These are phyloP conservation scores for Podospora conica DNA, from an alignment of 495 filamentous ascomycete genomes.

Conservation along the genomic window DNA sequence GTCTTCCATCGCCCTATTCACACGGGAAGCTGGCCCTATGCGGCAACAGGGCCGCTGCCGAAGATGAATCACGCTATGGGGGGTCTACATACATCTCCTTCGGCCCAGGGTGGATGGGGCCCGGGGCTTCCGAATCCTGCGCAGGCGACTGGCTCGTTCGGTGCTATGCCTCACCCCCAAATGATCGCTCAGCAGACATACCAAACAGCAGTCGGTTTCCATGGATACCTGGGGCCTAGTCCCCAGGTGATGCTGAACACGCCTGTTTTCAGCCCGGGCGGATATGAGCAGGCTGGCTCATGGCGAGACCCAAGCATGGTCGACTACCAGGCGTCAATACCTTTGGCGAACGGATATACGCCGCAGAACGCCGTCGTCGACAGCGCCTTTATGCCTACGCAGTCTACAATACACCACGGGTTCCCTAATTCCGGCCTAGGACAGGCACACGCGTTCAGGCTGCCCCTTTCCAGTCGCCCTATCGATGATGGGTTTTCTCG, in stretches of 20 bases:
- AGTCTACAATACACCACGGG: slow-evolving; percentile 21
- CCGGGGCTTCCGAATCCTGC: slow-evolving; percentile 5
- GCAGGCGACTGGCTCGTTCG: slow-evolving; percentile 13
- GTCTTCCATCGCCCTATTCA: slow-evolving; percentile 13
- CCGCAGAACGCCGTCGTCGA: slow-evolving; percentile 29
- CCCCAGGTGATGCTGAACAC: slow-evolving; percentile 65
- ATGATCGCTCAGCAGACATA: slow-evolving; percentile 29
- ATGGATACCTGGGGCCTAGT: slow-evolving; percentile 63
- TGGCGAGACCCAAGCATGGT: slow-evolving; percentile 68
- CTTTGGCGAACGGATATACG: slow-evolving; percentile 27
- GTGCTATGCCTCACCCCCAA: slow-evolving; percentile 21
- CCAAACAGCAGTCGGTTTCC: slow-evolving; percentile 47
- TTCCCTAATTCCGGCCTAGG: slow-evolving; percentile 24
- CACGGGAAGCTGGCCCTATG: slow-evolving; percentile 19
- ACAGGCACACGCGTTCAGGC: slow-evolving; percentile 21
- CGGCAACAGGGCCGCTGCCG: slow-evolving; percentile 2
- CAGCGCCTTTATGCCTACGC: slow-evolving; percentile 28
- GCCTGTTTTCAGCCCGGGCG: slow-evolving; percentile 66
- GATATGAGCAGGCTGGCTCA: slow-evolving; percentile 61
- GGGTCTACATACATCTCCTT: slow-evolving; percentile 4
- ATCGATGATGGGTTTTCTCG: slow-evolving; percentile 30
- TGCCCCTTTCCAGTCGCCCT: slow-evolving; percentile 23
- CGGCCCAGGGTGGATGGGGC: slow-evolving; percentile 21
- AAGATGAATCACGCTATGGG: slow-evolving; percentile 14
- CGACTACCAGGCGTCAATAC: slow-evolving; percentile 28